These are phyloP conservation scores for Amylocystis lapponica DNA, from an alignment of 768 basidiomycete genomes.

Conservation along the genomic window DNA sequence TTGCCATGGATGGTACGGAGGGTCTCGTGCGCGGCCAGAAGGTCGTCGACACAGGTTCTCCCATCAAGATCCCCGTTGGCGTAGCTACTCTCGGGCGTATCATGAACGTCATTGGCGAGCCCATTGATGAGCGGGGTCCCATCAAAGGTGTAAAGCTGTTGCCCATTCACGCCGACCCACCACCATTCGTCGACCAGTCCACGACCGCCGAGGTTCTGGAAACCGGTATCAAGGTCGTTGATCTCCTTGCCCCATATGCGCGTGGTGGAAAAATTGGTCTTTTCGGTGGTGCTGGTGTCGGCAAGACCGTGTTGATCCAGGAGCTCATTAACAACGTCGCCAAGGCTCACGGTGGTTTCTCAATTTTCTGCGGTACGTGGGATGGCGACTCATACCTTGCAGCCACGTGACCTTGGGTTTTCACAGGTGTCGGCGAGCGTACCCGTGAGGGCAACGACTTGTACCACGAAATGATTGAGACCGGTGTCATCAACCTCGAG, in stretches of 20 bases:
- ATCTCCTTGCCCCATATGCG: constrained; percentile 98
- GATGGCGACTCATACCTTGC: background rate
- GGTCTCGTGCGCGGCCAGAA: constrained; percentile 99
- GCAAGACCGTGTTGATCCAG: constrained; percentile 99
- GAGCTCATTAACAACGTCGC: constrained; percentile 99
- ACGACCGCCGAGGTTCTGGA: constrained; percentile 98
- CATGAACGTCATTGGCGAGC: constrained; percentile 99
- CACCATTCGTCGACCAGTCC: constrained; percentile 96
- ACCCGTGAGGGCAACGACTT: constrained; percentile 99
- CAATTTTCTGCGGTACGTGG: constrained; percentile 88
- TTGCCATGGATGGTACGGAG: constrained; percentile 99
- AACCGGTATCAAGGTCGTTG: constrained; percentile 99
- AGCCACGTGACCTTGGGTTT: background rate
- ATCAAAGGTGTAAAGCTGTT: constrained; percentile 90
- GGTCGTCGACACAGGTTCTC: constrained; percentile 94
- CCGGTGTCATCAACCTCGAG: constrained; percentile 99
- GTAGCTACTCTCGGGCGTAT: constrained; percentile 93
- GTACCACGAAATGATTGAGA: constrained; percentile 99
- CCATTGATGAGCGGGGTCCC: constrained; percentile 99
- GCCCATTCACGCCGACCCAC: constrained; percentile 97
- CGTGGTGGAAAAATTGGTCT: constrained; percentile 99
- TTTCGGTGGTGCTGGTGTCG: constrained; percentile 99
- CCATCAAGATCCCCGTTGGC: constrained; percentile 96
- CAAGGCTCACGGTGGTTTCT: constrained; percentile 99
- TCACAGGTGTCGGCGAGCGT: constrained; percentile 91